Conservation (phyloP, 768 basidiomycete species). For the Hygrophorus pudorinus region DNA sequence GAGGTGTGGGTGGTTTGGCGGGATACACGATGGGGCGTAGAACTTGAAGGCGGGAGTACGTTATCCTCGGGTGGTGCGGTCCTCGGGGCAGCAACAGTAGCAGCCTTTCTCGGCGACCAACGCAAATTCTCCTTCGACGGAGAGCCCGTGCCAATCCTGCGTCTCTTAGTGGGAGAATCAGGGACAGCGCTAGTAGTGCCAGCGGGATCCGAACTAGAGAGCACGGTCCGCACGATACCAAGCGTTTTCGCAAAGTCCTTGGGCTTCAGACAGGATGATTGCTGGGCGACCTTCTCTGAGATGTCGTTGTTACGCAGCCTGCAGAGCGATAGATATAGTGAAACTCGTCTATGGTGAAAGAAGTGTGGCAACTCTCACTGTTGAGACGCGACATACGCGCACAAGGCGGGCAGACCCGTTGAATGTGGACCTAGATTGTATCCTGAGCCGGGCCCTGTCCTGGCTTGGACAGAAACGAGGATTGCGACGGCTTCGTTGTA, state of each 20-base stretch:
- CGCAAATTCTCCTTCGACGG: no score
- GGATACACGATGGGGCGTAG: no score
- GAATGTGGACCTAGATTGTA: slow-evolving; percentile 27
- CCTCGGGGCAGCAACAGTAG: background rate
- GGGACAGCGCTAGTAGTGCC: no score
- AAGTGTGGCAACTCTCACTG: slow-evolving; percentile 25
- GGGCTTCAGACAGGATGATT: slow-evolving; percentile 1
- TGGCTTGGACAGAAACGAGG: slow-evolving; percentile 26
- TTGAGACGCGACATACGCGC: slow-evolving; percentile 40
- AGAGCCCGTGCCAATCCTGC: no score
- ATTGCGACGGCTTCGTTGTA: slow-evolving; percentile 20
- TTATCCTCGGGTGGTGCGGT: slow-evolving; percentile 6
- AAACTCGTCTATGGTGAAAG: background rate
- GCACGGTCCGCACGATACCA: slow-evolving; percentile 1
- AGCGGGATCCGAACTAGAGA: background rate
- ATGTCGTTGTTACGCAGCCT: slow-evolving; percentile 7
- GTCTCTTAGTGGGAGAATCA: background rate
- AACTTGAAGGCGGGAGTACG: slow-evolving; percentile 12
- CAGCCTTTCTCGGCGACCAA: no score
- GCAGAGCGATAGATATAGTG: background rate
- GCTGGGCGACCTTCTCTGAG: slow-evolving; percentile 1
- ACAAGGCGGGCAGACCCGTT: slow-evolving; percentile 37
- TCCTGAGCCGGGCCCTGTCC: slow-evolving; percentile 42
- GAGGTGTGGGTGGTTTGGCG: no score
- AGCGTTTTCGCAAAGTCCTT: slow-evolving; percentile 1